Percentiles rank a stretch among this genome's conserved stretches.
Conservation (phyloP, 116 monocot species). For the Iris pallida region DNA sequence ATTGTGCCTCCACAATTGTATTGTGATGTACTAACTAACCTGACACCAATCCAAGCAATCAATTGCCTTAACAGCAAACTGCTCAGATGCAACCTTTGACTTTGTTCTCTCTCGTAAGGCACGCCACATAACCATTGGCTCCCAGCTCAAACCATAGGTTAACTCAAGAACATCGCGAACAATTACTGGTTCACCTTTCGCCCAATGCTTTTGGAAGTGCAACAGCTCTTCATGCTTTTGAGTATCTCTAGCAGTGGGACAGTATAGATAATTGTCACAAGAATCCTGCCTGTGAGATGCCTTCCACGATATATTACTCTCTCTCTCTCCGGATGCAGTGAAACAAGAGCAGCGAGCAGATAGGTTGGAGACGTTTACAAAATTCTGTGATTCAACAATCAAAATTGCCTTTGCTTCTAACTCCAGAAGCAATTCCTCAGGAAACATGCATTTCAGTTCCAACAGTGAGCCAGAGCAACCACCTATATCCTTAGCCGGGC, state of each 20-base stretch:
- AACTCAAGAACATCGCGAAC: constrained; percentile 46
- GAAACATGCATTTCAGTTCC: constrained; percentile 50
- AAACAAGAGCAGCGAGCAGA: constrained; percentile 36
- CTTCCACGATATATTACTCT: constrained; percentile 19
- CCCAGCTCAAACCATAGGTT: constrained; percentile 57
- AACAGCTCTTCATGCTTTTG: constrained; percentile 19
- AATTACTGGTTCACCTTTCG: constrained; percentile 56
- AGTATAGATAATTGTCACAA: constrained; percentile 48
- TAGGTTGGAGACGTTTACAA: neutral
- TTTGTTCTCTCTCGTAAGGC: constrained; percentile 37
- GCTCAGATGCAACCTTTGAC: constrained; percentile 25
- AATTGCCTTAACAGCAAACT: constrained; percentile 38
- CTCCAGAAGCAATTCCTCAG: constrained; percentile 31
- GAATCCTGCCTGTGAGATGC: constrained; percentile 45
- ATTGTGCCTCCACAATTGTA: too few relatives aligned
- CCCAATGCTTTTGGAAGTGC: constrained; percentile 63
- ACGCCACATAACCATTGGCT: constrained; percentile 67
- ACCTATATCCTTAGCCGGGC: constrained; percentile 49
- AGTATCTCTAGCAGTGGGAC: constrained; percentile 32
- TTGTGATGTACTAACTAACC: constrained; percentile 20
- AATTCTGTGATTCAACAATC: constrained; percentile 12
- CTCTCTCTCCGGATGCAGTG: constrained; percentile 4
- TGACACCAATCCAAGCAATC: constrained; percentile 52
- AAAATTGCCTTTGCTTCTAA: constrained; percentile 39
- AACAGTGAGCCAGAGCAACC: constrained; percentile 58